These are phyloP conservation scores for Trametopsis cervina DNA, from an alignment of 768 basidiomycete species.

Conservation along the genomic window DNA sequence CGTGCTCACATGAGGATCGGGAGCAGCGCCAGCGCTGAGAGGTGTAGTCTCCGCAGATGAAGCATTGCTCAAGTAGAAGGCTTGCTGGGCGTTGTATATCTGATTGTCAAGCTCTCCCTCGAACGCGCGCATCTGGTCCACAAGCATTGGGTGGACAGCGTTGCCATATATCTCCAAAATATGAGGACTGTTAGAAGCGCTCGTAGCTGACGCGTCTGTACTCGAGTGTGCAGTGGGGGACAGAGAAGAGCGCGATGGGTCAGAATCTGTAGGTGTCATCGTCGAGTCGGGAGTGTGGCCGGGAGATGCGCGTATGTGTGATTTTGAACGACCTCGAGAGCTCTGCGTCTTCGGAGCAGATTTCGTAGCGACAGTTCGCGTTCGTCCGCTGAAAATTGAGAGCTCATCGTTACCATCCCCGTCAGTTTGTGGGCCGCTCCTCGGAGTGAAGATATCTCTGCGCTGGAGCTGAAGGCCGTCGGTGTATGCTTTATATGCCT, in stretches of 20 bases:
- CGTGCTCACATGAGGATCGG: slow-evolving; percentile 2
- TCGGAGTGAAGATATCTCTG: slow-evolving; percentile 55
- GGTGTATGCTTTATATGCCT: slow-evolving; percentile 49
- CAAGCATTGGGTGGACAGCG: slow-evolving; percentile 25
- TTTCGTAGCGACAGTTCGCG: slow-evolving; percentile 53
- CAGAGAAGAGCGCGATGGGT: slow-evolving; percentile 5
- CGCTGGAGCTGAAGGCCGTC: slow-evolving; percentile 37
- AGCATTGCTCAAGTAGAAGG: slow-evolving; percentile 9
- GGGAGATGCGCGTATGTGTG: slow-evolving; percentile 11
- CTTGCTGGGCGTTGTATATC: slow-evolving; percentile 15
- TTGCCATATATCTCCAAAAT: slow-evolving; percentile 18
- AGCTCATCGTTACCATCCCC: slow-evolving; percentile 58
- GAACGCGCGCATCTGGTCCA: slow-evolving; percentile 25
- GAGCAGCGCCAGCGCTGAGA: neutral
- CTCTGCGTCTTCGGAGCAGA: slow-evolving; percentile 2
- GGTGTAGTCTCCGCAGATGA: neutral
- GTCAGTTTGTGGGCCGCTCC: slow-evolving; percentile 19
- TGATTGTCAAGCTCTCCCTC: slow-evolving; percentile 24
- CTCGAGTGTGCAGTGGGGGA: neutral
- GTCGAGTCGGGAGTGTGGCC: neutral
- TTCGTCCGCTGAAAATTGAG: slow-evolving; percentile 71
- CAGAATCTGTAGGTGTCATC: slow-evolving; percentile 2
- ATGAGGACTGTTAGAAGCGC: slow-evolving; percentile 11
- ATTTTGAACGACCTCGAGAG: slow-evolving; percentile 3
- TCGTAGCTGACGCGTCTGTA: slow-evolving; percentile 12